Evolutionary conservation across 2,329 filamentous ascomycete genomes (phyloP).

Genomic region (Diaporthe capsici): DNA sequence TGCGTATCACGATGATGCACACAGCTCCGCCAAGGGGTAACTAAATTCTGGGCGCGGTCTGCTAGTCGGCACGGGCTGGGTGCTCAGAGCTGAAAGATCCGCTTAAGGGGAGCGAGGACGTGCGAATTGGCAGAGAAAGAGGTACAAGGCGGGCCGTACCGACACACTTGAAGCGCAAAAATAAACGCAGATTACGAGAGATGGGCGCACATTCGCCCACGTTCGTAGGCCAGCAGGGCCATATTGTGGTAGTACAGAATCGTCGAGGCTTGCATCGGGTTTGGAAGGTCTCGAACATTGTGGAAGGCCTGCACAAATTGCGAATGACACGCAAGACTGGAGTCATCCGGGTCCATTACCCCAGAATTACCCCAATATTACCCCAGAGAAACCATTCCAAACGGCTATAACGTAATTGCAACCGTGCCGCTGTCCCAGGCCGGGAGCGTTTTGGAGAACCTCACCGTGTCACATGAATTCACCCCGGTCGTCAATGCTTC

Average conservation of each 20-base stretch:
- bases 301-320: slow-evolving; percentile 7
- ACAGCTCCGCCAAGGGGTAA: not conserved
- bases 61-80: not conserved
- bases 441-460: not conserved
- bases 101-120: not conserved
- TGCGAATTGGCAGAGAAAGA: not conserved
- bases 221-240: not conserved
- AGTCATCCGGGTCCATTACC: slow-evolving; percentile 37
- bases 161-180: not conserved
- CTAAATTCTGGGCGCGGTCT: slow-evolving; percentile 8
- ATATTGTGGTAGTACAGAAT: not conserved
- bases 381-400: slow-evolving; percentile 35
- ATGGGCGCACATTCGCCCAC: not conserved
- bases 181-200: not conserved
- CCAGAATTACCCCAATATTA: slow-evolving; percentile 42
- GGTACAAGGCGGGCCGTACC: slow-evolving; percentile 29
- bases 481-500: slow-evolving; percentile 19
- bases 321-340: slow-evolving; percentile 34
- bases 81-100: not conserved
- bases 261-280: slow-evolving; percentile 8
- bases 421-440: slow-evolving; percentile 1
- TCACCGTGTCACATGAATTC: slow-evolving; percentile 31
- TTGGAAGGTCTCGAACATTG: slow-evolving; percentile 16
- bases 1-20: slow-evolving; percentile 18
- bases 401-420: slow-evolving; percentile 41